Percentiles rank a stretch among this genome's conserved stretches.
phyloP scores from a whole-genome alignment of 2,329 filamentous ascomycete species.

The Trichoderma sp. region DNA sequence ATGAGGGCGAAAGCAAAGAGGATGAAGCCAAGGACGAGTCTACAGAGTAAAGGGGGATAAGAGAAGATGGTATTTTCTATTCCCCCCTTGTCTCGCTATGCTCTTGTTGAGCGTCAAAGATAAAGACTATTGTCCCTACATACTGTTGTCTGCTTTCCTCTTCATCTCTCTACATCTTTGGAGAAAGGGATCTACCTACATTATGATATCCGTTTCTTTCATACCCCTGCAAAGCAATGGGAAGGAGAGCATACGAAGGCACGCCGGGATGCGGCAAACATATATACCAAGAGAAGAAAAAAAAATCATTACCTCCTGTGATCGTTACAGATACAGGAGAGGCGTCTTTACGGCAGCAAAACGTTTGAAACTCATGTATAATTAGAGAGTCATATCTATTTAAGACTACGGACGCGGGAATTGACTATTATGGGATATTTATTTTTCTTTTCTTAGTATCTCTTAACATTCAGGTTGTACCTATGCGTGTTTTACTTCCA shows the following conservation, averaged over 20 bases:
- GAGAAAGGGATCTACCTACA: not conserved
- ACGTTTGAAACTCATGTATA: not conserved
- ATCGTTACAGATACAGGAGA: not conserved
- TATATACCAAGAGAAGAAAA: not conserved
- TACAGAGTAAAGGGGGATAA: not conserved
- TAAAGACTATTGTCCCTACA: not conserved
- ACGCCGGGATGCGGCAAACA: not conserved
- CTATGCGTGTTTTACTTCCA: not conserved
- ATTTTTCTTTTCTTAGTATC: not conserved
- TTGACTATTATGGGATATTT: not conserved
- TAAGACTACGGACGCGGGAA: not conserved
- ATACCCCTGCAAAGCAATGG: not conserved
- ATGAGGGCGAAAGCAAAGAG: not conserved
- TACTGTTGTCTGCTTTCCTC: not conserved
- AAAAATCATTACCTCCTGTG: not conserved
- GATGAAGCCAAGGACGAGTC: not conserved
- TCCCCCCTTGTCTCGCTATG: not conserved
- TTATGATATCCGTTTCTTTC: not conserved
- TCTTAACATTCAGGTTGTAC: not conserved
- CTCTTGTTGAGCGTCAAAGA: not conserved
- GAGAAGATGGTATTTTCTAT: not conserved
- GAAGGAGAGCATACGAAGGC: not conserved
- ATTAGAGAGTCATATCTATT: not conserved
- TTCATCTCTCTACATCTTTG: not conserved
- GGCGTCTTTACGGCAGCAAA: not conserved